Conservation (phyloP, 1,284 basidiomycete species). For the Fomitopsis betulina region DNA sequence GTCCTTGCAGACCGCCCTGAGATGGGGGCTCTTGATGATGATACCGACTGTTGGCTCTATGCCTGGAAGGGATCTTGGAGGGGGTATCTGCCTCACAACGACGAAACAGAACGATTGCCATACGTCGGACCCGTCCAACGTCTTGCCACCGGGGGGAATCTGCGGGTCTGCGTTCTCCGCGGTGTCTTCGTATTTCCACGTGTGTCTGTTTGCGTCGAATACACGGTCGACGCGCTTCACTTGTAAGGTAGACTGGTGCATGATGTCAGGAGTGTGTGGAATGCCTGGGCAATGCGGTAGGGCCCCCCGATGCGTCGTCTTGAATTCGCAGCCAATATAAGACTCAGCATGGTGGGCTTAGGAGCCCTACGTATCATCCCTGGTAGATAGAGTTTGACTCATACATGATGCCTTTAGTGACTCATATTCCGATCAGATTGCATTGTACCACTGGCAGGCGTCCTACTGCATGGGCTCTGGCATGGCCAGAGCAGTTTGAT, state of each 20-base stretch:
- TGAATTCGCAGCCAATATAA: no score
- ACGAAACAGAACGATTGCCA: constrained; percentile 55
- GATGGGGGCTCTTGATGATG: constrained; percentile 53
- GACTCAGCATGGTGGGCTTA: background rate
- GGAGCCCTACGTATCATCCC: background rate
- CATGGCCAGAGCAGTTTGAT: no score
- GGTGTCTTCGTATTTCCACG: constrained; percentile 55
- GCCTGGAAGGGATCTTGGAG: constrained; percentile 15
- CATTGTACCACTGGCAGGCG: no score
- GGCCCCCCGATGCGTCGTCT: no score
- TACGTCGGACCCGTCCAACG: constrained; percentile 35
- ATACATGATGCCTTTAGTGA: no score
- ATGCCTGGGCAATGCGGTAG: no score
- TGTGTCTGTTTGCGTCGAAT: constrained; percentile 48
- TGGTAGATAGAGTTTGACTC: background rate
- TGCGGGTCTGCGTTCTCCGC: constrained; percentile 45
- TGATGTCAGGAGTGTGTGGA: no score
- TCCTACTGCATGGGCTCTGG: no score
- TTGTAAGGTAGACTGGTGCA: no score
- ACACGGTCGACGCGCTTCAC: constrained; percentile 51
- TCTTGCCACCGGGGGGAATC: constrained; percentile 24
- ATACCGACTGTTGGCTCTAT: constrained; percentile 42
- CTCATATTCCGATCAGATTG: no score
- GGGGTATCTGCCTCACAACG: constrained; percentile 43
- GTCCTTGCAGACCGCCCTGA: constrained; percentile 48